Evolutionary conservation across 805 yeast species (phyloP), one percentile per base, ranked within the genome.

Genomic region (Suhomyces sp.): DNA sequence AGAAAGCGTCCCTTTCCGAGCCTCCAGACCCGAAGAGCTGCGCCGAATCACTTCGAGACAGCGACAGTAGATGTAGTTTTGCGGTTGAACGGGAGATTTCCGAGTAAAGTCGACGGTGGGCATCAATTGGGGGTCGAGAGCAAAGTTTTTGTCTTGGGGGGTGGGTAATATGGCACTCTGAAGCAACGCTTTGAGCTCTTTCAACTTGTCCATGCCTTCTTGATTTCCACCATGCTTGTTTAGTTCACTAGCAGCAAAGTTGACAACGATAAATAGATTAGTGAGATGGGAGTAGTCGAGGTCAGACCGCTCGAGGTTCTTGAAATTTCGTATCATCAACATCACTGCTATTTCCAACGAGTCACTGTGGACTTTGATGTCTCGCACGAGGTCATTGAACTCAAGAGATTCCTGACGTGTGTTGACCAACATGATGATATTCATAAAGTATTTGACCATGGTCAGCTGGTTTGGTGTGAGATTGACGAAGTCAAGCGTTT

Each of bases 251-350:
- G 43, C 24, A 15, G 35, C 9, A 12, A 35, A 48, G 37, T 54
- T 51, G 22, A 56, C 25, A 5, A 57, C 21, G 10, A 56, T 50
- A 13, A 49, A 48, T 3, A 56, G 15, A 44, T 51, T 54, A 6
- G 53, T 52, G 22, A 52, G 20, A 43, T 54, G 58, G 41, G 51
- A 47, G 21, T 52, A 22, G 19, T 57, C 58, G 31, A 48, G 31
- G 6, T 53, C 53, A 1, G 33, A 20, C 13, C 8, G 6, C 9
- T 39, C 49, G 12, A 40, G 39, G 19, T 20, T 22, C 4, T 17
- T 44, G 33, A 54, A 45, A 21, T 49, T 46, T 19, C 43, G 24
- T 13, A 25, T 46, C 46, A 56, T 43, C 13, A 56, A 45, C 19
- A n/a, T 40, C 20, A 52, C n/a, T 20, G 50, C 13, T 29, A 50